These are phyloP conservation scores for Solidago caesia DNA, from an alignment of 129 eudicot species.

Conservation along the genomic window DNA sequence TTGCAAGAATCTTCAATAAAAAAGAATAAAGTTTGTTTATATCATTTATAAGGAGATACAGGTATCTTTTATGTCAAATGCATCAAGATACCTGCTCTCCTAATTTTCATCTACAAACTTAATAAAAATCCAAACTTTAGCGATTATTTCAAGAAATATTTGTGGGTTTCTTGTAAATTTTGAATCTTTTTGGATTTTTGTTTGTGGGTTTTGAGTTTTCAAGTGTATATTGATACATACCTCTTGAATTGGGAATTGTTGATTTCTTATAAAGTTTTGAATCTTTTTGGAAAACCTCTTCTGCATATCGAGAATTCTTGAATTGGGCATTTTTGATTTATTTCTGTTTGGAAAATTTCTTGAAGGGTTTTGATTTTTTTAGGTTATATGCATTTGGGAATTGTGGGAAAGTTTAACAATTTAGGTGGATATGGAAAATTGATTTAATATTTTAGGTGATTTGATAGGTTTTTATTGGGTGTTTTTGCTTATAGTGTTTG, in stretches of 20 bases:
- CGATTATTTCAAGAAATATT: background rate
- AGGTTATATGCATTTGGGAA: background rate
- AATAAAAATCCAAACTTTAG: slow-evolving; percentile 4
- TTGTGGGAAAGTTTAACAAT: background rate
- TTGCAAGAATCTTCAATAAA: slow-evolving; percentile 17
- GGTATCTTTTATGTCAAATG: slow-evolving; percentile 27
- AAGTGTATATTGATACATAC: background rate
- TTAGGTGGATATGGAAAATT: slow-evolving; percentile 37
- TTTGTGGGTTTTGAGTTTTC: background rate
- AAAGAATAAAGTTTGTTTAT: slow-evolving; percentile 5
- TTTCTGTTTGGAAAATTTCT: background rate
- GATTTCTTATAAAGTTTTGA: slow-evolving; percentile 6
- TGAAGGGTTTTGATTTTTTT: slow-evolving; percentile 13
- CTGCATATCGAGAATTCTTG: slow-evolving; percentile 8
- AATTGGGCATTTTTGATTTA: slow-evolving; percentile 3
- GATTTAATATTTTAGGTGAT: slow-evolving; percentile 25
- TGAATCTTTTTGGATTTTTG: background rate
- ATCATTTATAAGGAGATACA: slow-evolving; percentile 28
- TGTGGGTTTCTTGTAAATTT: background rate
- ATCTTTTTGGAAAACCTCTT: background rate
- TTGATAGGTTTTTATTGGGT: slow-evolving; percentile 10
- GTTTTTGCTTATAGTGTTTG: slow-evolving; percentile 5
- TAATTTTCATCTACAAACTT: slow-evolving; percentile 3
- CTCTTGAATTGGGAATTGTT: slow-evolving; percentile 14
- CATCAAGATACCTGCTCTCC: slow-evolving; percentile 38